Percentiles rank a stretch among this genome's conserved stretches.
phyloP scores from a whole-genome alignment of 1,284 basidiomycete species.

The Gymnopus androsaceus region DNA sequence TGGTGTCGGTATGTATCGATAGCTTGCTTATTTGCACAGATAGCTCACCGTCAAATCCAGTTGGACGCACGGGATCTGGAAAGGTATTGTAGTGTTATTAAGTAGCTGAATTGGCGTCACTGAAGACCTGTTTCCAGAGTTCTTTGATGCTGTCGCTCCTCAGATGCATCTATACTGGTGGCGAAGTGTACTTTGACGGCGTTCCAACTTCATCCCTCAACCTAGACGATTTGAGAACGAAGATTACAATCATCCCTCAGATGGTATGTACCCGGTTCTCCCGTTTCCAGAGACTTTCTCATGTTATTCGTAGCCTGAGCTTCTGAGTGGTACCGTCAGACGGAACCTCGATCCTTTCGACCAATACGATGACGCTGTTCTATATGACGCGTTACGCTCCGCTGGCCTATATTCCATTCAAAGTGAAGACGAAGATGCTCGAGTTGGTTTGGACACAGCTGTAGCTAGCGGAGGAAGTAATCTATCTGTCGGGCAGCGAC shows the following conservation, averaged over 20 bases:
- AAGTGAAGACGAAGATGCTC: slow-evolving; percentile 35
- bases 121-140: slow-evolving; percentile 23
- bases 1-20: slow-evolving; percentile 40
- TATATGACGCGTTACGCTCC: slow-evolving; percentile 42
- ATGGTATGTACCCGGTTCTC: slow-evolving; percentile 17
- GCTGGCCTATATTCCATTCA: slow-evolving; percentile 42
- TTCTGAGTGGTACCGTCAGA: slow-evolving; percentile 51
- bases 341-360: slow-evolving; percentile 62
- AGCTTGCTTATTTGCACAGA: background rate
- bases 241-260: slow-evolving; percentile 48
- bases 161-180: slow-evolving; percentile 44
- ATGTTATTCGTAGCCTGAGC: slow-evolving; percentile 41
- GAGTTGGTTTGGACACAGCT: slow-evolving; percentile 37
- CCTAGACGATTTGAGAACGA: slow-evolving; percentile 50
- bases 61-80: slow-evolving; percentile 66
- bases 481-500: slow-evolving; percentile 58
- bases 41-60: slow-evolving; percentile 24
- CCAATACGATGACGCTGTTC: slow-evolving; percentile 55
- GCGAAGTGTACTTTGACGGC: slow-evolving; percentile 44
- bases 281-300: slow-evolving; percentile 35
- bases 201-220: slow-evolving; percentile 42
- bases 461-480: slow-evolving; percentile 52
- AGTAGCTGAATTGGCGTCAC: background rate
- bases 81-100: slow-evolving; percentile 38
- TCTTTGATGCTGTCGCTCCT: slow-evolving; percentile 40